Conservation (phyloP, 257 asterid species). For the Osmanthus fragrans region DNA sequence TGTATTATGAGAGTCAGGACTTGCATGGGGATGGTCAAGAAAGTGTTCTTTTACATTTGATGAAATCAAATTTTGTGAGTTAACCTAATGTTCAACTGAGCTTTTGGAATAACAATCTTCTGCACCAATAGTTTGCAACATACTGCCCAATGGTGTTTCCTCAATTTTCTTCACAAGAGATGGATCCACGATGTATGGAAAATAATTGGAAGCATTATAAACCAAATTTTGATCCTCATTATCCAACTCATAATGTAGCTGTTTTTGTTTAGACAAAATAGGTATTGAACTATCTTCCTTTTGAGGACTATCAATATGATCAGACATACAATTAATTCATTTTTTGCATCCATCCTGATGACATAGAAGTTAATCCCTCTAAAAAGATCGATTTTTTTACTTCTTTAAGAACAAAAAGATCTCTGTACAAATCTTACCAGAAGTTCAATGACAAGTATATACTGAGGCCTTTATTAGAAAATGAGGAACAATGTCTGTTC, state of each 20-base stretch:
- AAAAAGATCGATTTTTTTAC: no score
- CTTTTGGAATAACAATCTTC: slow-evolving; percentile 28
- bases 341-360: no score
- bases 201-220: slow-evolving; percentile 22
- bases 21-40: slow-evolving; percentile 24
- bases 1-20: slow-evolving; percentile 27
- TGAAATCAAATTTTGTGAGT: slow-evolving; percentile 27
- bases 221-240: slow-evolving; percentile 24
- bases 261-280: slow-evolving; percentile 25
- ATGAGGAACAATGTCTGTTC: no score
- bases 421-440: no score
- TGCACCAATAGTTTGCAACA: slow-evolving; percentile 23
- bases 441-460: no score
- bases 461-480: no score
- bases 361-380: no score
- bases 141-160: slow-evolving; percentile 26
- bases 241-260: slow-evolving; percentile 22
- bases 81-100: slow-evolving; percentile 27
- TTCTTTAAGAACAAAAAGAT: no score
- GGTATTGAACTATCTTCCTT: slow-evolving; percentile 16
- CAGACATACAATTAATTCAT: not conserved
- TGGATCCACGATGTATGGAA: slow-evolving; percentile 13
- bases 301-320: slow-evolving; percentile 23
- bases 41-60: slow-evolving; percentile 18
- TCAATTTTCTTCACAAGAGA: slow-evolving; percentile 4